phyloP scores from a whole-genome alignment of 2,329 filamentous ascomycete species.

The Alternaria triticina region DNA sequence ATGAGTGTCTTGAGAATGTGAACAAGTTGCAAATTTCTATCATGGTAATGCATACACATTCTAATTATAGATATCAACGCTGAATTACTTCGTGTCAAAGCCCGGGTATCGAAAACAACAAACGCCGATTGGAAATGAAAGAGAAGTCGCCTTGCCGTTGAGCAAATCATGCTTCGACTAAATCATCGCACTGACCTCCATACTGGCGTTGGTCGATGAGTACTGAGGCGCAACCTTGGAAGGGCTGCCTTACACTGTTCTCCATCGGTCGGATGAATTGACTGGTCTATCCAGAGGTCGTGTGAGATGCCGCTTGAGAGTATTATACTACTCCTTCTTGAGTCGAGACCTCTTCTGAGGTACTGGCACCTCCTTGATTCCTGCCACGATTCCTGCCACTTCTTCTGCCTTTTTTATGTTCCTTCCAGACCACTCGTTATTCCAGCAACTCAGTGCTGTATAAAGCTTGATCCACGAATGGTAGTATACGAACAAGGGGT shows the following conservation, averaged over 20 bases:
- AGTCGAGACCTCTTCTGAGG: too few relatives aligned
- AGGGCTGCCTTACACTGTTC: too few relatives aligned
- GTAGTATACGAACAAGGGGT: slow-evolving; percentile 23
- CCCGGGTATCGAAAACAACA: not conserved
- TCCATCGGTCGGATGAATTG: too few relatives aligned
- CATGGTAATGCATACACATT: not conserved
- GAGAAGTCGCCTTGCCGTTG: fast-evolving
- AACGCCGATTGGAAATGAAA: not conserved
- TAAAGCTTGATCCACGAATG: slow-evolving; percentile 27
- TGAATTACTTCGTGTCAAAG: not conserved
- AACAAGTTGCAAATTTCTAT: not conserved
- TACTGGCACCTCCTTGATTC: too few relatives aligned
- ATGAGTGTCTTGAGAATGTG: not conserved
- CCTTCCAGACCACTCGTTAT: slow-evolving; percentile 24
- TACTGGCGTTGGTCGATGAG: not conserved
- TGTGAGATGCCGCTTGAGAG: too few relatives aligned
- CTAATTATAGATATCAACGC: not conserved
- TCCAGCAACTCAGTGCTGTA: slow-evolving; percentile 21
- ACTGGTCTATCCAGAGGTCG: too few relatives aligned
- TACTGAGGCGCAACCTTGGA: not conserved
- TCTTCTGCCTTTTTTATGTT: not conserved
- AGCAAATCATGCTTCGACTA: not conserved
- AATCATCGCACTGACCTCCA: not conserved
- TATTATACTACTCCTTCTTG: too few relatives aligned
- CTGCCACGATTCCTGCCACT: too few relatives aligned